Percentiles rank a stretch among this genome's conserved stretches.
phyloP scores from a whole-genome alignment of 176 grass and related monocot genomes.

The Cenchrus fungigraminus region DNA sequence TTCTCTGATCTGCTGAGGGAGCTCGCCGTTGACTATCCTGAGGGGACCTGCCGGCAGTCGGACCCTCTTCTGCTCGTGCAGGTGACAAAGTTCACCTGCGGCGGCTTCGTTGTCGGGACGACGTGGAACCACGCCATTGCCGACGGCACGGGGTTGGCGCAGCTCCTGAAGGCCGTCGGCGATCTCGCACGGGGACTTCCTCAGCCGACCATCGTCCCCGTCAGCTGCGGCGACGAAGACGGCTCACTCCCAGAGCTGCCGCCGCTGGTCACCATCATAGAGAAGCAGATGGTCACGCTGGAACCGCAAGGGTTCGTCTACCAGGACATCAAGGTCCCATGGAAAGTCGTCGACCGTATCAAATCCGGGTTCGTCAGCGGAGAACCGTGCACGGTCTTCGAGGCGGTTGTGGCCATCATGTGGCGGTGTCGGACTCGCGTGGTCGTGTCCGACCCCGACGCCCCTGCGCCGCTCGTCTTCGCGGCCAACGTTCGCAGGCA shows the following conservation, averaged over 20 bases:
- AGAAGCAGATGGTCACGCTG: not conserved
- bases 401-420: not conserved
- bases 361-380: not conserved
- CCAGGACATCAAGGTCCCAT: not conserved
- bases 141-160: slow-evolving; percentile 30
- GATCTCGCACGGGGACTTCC: not conserved
- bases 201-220: not conserved
- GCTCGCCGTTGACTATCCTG: not conserved
- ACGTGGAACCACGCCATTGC: slow-evolving; percentile 18
- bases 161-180: slow-evolving; percentile 8
- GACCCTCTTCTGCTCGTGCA: not conserved
- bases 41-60: not conserved
- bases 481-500: not conserved
- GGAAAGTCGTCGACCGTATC: not conserved
- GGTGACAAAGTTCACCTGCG: slow-evolving; percentile 32
- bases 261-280: not conserved
- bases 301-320: not conserved
- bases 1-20: not conserved
- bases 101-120: slow-evolving; percentile 15
- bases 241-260: not conserved
- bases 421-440: slow-evolving; percentile 1
- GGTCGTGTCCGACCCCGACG: not conserved
- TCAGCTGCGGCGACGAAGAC: not conserved
- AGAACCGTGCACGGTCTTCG: not conserved
- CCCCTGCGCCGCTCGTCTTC: not conserved